phyloP scores from a whole-genome alignment of 257 asterid genomes.

The Nicotiana benthamiana region DNA sequence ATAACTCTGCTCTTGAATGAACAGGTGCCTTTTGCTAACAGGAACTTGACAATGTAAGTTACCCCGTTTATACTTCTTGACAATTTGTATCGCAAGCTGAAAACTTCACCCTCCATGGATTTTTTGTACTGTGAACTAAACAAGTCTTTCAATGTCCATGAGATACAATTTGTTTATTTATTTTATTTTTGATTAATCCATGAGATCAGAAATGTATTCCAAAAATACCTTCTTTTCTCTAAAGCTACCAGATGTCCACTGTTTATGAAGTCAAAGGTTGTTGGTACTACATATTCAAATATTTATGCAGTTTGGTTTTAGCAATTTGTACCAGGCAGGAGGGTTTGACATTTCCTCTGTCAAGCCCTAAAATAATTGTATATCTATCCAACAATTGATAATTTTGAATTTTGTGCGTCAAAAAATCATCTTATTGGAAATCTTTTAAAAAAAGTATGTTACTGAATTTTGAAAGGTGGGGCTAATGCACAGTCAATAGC shows the following conservation, averaged over 20 bases:
- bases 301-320: background rate
- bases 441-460: background rate
- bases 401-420: background rate
- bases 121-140: background rate
- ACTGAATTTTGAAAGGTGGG: background rate
- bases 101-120: background rate
- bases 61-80: background rate
- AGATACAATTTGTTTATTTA: background rate
- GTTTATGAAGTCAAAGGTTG: background rate
- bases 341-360: background rate
- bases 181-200: background rate
- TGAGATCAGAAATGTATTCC: background rate
- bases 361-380: background rate
- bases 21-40: constrained; percentile 79
- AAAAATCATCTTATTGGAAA: background rate
- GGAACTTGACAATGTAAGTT: constrained; percentile 67
- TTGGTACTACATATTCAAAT: background rate
- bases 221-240: background rate
- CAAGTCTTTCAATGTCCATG: background rate
- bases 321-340: background rate
- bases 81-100: constrained; percentile 1
- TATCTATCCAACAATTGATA: background rate
- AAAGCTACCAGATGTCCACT: background rate
- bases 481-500: background rate
- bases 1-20: constrained; percentile 70